These are phyloP conservation scores for Lactarius pseudohatsudake DNA, from an alignment of 768 basidiomycete species.

Conservation along the genomic window DNA sequence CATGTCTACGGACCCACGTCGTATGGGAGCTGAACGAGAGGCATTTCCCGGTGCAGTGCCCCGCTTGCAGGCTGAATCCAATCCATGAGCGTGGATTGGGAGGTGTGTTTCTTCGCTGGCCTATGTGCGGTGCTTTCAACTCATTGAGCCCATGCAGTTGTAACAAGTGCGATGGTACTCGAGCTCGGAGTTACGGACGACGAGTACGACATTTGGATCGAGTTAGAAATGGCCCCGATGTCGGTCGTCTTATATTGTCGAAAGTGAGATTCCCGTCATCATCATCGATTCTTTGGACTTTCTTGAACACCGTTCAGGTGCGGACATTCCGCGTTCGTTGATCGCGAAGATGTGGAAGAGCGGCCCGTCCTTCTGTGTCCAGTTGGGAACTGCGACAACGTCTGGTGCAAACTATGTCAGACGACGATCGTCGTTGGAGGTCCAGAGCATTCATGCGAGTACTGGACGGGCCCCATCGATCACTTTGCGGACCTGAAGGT, in stretches of 20 bases:
- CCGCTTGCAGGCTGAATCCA: not conserved
- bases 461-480: conserved; percentile 1
- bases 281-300: not conserved
- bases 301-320: not conserved
- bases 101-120: not conserved
- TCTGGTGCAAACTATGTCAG: conserved; percentile 10
- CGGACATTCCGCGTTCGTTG: not conserved
- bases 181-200: conserved; percentile 4
- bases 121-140: not conserved
- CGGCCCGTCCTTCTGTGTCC: conserved; percentile 1
- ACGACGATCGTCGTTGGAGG: conserved; percentile 5
- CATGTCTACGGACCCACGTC: conserved; percentile 1
- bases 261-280: not conserved
- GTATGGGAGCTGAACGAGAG: not conserved
- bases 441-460: not conserved
- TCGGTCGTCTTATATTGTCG: conserved; percentile 3
- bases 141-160: not conserved
- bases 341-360: conserved; percentile 8
- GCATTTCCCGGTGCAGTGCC: conserved; percentile 4
- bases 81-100: not conserved
- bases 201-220: conserved; percentile 9
- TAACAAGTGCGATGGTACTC: not conserved
- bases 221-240: conserved; percentile 3
- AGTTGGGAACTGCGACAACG: not conserved
- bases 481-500: conserved; percentile 1